Evolutionary conservation across 352 stramenopile species (phyloP).

Genomic region (Aphanomyces euteiches): DNA sequence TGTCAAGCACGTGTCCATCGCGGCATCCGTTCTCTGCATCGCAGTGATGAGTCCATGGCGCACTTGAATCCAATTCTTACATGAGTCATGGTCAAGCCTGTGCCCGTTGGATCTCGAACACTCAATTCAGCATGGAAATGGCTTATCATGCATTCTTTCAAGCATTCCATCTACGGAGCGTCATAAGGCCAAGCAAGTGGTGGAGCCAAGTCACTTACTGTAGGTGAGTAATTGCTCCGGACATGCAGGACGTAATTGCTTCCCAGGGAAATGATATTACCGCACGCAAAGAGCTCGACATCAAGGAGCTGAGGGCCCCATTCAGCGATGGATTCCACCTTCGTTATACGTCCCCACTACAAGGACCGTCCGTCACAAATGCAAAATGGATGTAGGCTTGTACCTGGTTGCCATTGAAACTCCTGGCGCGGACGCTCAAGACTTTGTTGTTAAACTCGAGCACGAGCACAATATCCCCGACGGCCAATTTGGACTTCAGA

Average conservation of each 20-base stretch:
- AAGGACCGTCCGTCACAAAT: too few species aligned
- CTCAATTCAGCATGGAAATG: constrained; percentile 21
- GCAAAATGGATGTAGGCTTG: neutral
- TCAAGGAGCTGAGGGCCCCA: constrained; percentile 10
- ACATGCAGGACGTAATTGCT: constrained; percentile 14
- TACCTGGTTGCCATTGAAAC: constrained; percentile 21
- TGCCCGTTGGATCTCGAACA: constrained; percentile 5
- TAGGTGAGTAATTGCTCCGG: neutral
- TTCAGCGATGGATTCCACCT: constrained; percentile 3
- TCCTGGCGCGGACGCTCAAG: constrained; percentile 41
- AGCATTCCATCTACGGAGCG: constrained; percentile 7
- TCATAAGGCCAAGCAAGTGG: neutral
- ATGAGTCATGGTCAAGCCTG: neutral
- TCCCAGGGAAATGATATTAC: neutral
- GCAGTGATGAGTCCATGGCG: neutral
- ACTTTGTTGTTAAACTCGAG: constrained; percentile 64
- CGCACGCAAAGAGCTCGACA: constrained; percentile 22
- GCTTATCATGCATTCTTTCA: constrained; percentile 12
- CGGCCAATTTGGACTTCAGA: constrained; percentile 39
- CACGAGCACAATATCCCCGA: constrained; percentile 61
- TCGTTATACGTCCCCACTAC: constrained; percentile 12
- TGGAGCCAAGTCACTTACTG: constrained; percentile 9
- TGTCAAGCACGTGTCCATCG: constrained; percentile 23
- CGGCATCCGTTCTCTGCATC: constrained; percentile 9
- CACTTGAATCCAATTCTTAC: neutral